Evolutionary conservation across 805 yeast species (phyloP), one percentile per base, ranked within the genome.

Genomic region (Candida insectorum): DNA sequence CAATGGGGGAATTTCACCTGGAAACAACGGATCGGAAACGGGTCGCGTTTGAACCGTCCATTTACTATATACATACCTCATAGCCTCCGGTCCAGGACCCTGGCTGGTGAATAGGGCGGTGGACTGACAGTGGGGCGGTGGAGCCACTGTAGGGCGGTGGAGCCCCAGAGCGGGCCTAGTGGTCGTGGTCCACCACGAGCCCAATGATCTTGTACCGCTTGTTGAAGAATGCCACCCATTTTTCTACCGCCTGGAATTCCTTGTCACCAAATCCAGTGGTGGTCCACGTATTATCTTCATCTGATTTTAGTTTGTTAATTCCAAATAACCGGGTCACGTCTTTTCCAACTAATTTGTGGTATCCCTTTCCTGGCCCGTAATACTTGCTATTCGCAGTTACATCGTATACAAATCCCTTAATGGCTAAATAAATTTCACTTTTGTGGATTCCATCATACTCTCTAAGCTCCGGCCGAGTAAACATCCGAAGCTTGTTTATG

Each of bases 281-380:
- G 39, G 70, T 73, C 74, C 79, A 75, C 14, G 78, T 52, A 22
- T 28, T 31, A 6, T 28, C 28, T 6, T 33, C 47, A 12, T 39
- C 39, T 4, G 35, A 37, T 4, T 43, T 24, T 28, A 60, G 35
- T 30, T 50, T 72, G 33, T 85, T 79, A 48, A 79, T 74, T 2
- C 85, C 96, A 33, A 86, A 62, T 2, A 91, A 82, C 37, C 93
- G 62, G 21, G 85, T 75, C 15, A 85, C 85, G 45, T 86, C 96
- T 42, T 73, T 76, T 4, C 91, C 96, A 7, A 79, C 85, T 26
- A 86, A 68, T 5, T 69, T 75, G 48, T 77, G 79, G 56, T 86
- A 87, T 15, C 81, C 78, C 39, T 77, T 74, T 0, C 88, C 89
- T 3, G 81, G 81, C 0, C 95, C 96, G 52, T 86, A 86, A 24